phyloP scores from a whole-genome alignment of 306 rosid species.

The Hippophae gyantsensis region DNA sequence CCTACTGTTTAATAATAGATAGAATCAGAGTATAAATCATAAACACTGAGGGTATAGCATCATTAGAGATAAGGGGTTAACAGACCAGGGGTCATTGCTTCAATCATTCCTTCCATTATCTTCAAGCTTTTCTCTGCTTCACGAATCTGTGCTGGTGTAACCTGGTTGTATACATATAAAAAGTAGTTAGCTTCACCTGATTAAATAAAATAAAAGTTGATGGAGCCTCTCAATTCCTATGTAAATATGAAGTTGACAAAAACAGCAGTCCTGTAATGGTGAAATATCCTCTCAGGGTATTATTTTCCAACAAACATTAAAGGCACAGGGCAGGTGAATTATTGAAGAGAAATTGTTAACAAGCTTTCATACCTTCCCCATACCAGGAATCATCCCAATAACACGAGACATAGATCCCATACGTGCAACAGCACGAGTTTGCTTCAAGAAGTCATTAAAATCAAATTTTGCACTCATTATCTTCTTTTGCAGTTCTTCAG shows the following conservation, averaged over 20 bases:
- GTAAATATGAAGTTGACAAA: conserved; percentile 6
- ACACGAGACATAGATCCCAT: conserved; percentile 99
- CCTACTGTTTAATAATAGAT: no score
- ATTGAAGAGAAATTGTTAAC: conserved; percentile 2
- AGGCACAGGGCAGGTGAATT: not conserved
- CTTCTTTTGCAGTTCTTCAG: conserved; percentile 94
- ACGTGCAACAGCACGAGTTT: conserved; percentile 85
- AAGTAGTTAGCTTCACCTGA: conserved; percentile 7
- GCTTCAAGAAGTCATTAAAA: conserved; percentile 94
- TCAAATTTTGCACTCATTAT: conserved; percentile 95
- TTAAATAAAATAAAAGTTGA: conserved; percentile 2
- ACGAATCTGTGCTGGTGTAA: conserved; percentile 94
- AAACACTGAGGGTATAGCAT: conserved; percentile 4
- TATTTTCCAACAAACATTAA: not conserved
- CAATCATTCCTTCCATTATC: conserved; percentile 93
- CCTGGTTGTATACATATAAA: conserved; percentile 34
- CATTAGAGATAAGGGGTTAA: conserved; percentile 13
- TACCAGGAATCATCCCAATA: conserved; percentile 98
- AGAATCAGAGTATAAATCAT: not conserved
- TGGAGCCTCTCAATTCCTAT: not conserved
- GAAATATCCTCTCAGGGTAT: not conserved
- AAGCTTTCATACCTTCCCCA: conserved; percentile 73
- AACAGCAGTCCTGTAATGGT: not conserved
- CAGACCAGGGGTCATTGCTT: conserved; percentile 92
- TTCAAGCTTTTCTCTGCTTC: conserved; percentile 88